These are phyloP conservation scores for Paraphaeosphaeria sporulosa DNA, from an alignment of 2,329 filamentous ascomycete genomes.

Conservation along the genomic window DNA sequence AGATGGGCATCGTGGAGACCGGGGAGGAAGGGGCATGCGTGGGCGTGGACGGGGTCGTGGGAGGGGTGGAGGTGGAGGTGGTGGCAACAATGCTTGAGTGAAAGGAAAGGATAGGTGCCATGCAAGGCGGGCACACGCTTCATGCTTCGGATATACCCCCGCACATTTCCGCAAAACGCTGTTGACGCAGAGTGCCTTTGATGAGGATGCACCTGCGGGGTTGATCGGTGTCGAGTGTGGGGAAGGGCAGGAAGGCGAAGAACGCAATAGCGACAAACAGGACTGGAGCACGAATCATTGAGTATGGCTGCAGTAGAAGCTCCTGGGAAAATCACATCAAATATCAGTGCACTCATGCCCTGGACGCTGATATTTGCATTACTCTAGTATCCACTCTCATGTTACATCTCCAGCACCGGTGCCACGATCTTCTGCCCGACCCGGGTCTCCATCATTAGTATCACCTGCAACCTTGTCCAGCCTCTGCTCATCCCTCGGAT, in stretches of 20 bases:
- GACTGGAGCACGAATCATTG: background rate
- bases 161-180: background rate
- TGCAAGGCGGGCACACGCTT: background rate
- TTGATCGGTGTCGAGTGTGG: background rate
- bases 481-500: background rate
- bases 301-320: background rate
- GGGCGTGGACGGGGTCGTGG: constrained; percentile 61
- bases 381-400: background rate
- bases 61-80: constrained; percentile 62
- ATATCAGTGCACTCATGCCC: background rate
- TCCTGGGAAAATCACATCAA: background rate
- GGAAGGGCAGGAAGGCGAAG: background rate
- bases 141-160: constrained; percentile 3
- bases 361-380: no score
- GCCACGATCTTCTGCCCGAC: background rate
- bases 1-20: constrained; percentile 60
- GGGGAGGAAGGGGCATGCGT: constrained; percentile 61
- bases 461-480: background rate
- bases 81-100: background rate
- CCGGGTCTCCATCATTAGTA: background rate
- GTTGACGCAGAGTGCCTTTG: background rate
- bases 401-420: background rate
- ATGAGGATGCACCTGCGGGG: background rate
- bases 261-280: background rate
- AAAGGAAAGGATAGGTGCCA: background rate